A percentile compares a stretch with the other conserved stretches of the same genome.
These are phyloP conservation scores for Stropharia rugosoannulata DNA, from an alignment of 768 basidiomycete genomes.

Conservation along the genomic window DNA sequence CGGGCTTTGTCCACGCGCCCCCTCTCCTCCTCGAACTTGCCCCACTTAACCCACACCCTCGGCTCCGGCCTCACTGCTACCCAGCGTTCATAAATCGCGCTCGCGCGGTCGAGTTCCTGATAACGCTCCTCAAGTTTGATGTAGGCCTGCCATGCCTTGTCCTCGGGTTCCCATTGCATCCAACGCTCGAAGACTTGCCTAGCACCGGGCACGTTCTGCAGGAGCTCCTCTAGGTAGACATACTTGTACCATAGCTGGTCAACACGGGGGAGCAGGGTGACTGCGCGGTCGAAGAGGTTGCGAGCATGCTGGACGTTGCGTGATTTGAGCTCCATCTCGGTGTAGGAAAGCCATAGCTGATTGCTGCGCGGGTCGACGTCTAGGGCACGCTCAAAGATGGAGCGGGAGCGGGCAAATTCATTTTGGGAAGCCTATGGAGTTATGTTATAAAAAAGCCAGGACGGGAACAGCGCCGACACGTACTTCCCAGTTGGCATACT, in stretches of 20 bases:
- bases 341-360: constrained; percentile 92
- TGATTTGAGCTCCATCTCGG: constrained; percentile 97
- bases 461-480: constrained; percentile 9
- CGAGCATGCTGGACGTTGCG: constrained; percentile 97
- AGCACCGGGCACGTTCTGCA: constrained; percentile 94
- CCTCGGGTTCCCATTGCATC: constrained; percentile 99
- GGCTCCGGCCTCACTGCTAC: constrained; percentile 79
- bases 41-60: constrained; percentile 81
- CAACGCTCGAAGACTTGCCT: constrained; percentile 98
- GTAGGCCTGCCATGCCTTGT: constrained; percentile 99
- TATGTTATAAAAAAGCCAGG: not conserved
- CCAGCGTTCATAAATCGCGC: constrained; percentile 91
- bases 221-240: constrained; percentile 95
- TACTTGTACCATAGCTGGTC: constrained; percentile 99
- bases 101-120: constrained; percentile 87
- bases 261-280: constrained; percentile 93
- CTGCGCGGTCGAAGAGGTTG: constrained; percentile 95
- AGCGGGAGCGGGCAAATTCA: constrained; percentile 92
- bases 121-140: constrained; percentile 98
- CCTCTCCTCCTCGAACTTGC: constrained; percentile 87
- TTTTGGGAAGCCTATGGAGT: constrained; percentile 81
- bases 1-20: constrained; percentile 71
- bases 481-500: constrained; percentile 87
- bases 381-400: constrained; percentile 94
- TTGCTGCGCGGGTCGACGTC: constrained; percentile 91